phyloP scores from a whole-genome alignment of 2,329 filamentous ascomycete species.

The Aspergillus sp. region DNA sequence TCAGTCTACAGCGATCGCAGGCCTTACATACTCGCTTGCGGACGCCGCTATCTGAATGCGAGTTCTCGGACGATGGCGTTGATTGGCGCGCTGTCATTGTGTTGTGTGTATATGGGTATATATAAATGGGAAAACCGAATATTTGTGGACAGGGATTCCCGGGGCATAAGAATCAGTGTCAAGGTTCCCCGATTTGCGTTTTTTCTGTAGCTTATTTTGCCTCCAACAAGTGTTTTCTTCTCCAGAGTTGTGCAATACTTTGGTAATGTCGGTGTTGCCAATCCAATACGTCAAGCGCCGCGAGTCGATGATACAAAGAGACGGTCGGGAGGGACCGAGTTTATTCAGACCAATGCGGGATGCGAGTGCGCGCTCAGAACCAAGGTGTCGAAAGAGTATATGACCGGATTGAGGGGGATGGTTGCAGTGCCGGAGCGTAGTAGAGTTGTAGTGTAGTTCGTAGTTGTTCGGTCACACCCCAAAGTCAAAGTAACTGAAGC shows the following conservation, averaged over 20 bases:
- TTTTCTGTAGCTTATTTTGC: background rate
- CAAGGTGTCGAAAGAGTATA: slow-evolving; percentile 16
- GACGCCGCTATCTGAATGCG: slow-evolving; percentile 52
- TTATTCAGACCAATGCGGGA: slow-evolving; percentile 4
- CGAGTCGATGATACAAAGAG: slow-evolving; percentile 25
- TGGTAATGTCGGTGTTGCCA: slow-evolving; percentile 9
- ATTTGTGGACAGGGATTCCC: slow-evolving; percentile 2
- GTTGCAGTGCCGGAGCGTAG: slow-evolving; percentile 14
- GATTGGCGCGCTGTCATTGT: slow-evolving; percentile 47
- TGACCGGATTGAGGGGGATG: slow-evolving; percentile 12
- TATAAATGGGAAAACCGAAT: background rate
- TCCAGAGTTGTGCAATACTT: slow-evolving; percentile 17
- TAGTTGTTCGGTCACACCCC: slow-evolving; percentile 11
- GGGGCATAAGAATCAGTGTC: slow-evolving; percentile 9
- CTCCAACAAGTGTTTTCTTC: background rate
- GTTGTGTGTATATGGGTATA: slow-evolving; percentile 21
- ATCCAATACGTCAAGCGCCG: slow-evolving; percentile 19
- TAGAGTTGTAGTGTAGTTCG: background rate
- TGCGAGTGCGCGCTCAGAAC: background rate
- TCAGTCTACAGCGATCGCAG: slow-evolving; percentile 67
- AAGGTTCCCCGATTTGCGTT: background rate
- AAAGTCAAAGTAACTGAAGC: slow-evolving; percentile 11
- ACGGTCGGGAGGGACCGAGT: background rate
- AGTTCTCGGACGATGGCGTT: slow-evolving; percentile 45
- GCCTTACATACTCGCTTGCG: slow-evolving; percentile 70